Percentiles rank a stretch among this genome's conserved stretches.
Conservation (phyloP, 2,329 filamentous ascomycete genomes). For the Alternaria atra region DNA sequence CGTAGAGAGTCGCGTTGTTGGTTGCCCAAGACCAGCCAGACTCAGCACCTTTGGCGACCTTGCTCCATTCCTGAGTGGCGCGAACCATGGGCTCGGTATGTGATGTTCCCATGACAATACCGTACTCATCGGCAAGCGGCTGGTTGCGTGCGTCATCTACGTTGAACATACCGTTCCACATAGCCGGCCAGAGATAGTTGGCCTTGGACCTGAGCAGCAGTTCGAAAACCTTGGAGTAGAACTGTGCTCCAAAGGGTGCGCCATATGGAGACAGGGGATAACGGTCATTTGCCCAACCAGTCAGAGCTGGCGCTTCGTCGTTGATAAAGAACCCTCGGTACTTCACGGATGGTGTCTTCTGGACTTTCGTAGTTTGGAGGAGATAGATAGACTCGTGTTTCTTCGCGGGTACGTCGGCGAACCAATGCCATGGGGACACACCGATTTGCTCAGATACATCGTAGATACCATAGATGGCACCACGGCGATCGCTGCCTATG, state of each 20-base stretch:
- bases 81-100: constrained; percentile 77
- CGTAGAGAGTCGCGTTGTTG: constrained; percentile 73
- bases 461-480: constrained; percentile 75
- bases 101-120: constrained; percentile 75
- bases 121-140: constrained; percentile 75
- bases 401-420: constrained; percentile 68
- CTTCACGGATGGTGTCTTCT: constrained; percentile 69
- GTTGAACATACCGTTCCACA: constrained; percentile 76
- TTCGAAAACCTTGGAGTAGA: constrained; percentile 76
- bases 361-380: constrained; percentile 62
- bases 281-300: constrained; percentile 70
- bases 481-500: constrained; percentile 67
- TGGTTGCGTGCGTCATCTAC: constrained; percentile 75
- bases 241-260: constrained; percentile 63
- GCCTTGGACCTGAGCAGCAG: constrained; percentile 73
- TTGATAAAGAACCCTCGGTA: constrained; percentile 77
- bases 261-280: constrained; percentile 58
- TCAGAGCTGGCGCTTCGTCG: constrained; percentile 73
- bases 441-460: constrained; percentile 77
- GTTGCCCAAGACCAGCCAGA: constrained; percentile 72
- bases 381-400: constrained; percentile 65
- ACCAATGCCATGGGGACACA: constrained; percentile 75
- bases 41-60: constrained; percentile 59
- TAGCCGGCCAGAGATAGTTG: constrained; percentile 79
- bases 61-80: constrained; percentile 62